These are phyloP conservation scores for Sarocladium brachiariae DNA, from an alignment of 2,329 filamentous ascomycete species.

Conservation along the genomic window DNA sequence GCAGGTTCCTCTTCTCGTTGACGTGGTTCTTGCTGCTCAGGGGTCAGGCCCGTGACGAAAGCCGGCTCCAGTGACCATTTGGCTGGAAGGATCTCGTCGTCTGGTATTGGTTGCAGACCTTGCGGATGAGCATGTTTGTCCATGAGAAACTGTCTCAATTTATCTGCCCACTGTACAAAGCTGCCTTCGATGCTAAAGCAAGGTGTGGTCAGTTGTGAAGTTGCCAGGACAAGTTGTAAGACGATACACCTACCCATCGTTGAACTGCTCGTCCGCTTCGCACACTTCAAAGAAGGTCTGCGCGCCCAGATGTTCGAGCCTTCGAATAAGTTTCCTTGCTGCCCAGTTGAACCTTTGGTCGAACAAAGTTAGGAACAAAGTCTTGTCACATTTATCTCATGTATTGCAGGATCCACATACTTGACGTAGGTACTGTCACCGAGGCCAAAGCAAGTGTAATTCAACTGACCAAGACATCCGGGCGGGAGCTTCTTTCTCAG, in stretches of 20 bases:
- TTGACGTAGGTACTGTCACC: constrained; percentile 94
- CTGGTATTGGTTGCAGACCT: constrained; percentile 63
- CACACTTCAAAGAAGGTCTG: constrained; percentile 67
- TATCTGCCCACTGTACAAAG: constrained; percentile 70
- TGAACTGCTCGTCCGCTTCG: constrained; percentile 89
- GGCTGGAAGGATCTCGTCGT: constrained; percentile 66
- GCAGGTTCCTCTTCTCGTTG: constrained; percentile 12
- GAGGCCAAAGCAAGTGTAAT: constrained; percentile 81
- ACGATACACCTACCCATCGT: constrained; percentile 64
- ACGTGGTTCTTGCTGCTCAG: neutral
- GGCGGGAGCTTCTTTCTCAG: constrained; percentile 70
- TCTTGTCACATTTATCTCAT: too few relatives aligned
- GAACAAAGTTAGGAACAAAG: neutral
- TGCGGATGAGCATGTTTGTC: constrained; percentile 61
- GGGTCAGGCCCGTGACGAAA: constrained; percentile 10
- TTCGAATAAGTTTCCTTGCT: constrained; percentile 77
- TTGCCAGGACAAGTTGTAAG: neutral
- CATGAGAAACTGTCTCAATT: constrained; percentile 60
- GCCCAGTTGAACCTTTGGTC: constrained; percentile 78
- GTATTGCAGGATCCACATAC: constrained; percentile 44
- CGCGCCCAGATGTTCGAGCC: constrained; percentile 77
- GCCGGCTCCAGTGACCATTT: constrained; percentile 45
- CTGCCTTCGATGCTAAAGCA: constrained; percentile 67
- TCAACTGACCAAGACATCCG: constrained; percentile 59
- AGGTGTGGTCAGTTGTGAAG: neutral